These are phyloP conservation scores for Solanum rostratum DNA, from an alignment of 257 asterid species.

Conservation along the genomic window DNA sequence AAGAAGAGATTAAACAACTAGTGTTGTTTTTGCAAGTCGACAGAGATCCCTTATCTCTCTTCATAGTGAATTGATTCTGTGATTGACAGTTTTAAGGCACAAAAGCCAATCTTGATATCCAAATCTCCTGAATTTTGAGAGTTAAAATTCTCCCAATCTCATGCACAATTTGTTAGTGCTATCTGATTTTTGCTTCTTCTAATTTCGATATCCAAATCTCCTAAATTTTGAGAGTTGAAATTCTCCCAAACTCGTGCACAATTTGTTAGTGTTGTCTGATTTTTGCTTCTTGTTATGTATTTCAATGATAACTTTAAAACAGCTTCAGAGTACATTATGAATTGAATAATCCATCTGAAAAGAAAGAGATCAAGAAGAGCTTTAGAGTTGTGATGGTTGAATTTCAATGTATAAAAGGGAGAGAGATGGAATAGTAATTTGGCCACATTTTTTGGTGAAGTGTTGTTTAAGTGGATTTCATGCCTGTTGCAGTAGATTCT, in stretches of 20 bases:
- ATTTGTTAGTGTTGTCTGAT: not conserved
- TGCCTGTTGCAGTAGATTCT: too few species aligned
- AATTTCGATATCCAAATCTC: conserved; percentile 51
- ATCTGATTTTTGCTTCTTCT: too few species aligned
- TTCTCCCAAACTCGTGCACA: not conserved
- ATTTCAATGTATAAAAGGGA: too few species aligned
- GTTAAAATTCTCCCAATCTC: too few species aligned
- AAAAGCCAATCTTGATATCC: too few species aligned
- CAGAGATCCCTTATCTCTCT: conserved; percentile 46
- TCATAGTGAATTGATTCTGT: conserved; percentile 50
- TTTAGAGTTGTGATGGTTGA: too few species aligned
- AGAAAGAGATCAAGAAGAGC: too few species aligned
- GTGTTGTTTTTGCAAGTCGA: conserved; percentile 45
- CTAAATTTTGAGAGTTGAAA: conserved; percentile 31
- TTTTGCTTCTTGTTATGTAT: not conserved
- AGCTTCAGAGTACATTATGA: not conserved
- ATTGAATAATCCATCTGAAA: not conserved
- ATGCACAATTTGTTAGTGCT: too few species aligned
- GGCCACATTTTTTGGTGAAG: too few species aligned
- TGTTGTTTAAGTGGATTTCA: too few species aligned
- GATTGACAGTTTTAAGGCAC: conserved; percentile 42
- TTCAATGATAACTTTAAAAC: not conserved
- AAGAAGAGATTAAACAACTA: conserved; percentile 58
- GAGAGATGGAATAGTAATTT: too few species aligned
- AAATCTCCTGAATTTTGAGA: too few species aligned